Base-by-base conservation (phyloP, 805 yeast genomes). In the Zygosaccharomyces lentus region DNA sequence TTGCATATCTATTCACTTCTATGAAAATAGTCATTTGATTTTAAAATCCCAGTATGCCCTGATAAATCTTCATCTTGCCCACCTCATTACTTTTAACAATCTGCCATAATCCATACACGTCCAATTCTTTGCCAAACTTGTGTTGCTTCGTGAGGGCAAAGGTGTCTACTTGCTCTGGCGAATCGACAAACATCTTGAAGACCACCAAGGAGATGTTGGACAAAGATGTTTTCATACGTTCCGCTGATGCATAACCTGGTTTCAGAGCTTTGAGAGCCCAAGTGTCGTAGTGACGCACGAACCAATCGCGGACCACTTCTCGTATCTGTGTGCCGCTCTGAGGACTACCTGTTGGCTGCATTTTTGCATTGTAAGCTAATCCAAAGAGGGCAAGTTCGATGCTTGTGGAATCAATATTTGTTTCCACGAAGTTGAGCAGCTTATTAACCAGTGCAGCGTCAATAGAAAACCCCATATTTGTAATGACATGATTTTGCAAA, bases 351-450 rank as follows among this genome's bases (percentile, higher is more conserved):
- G 32, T 30, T 27, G 38, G 35, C 8, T 35, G 37, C 38, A 13
- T 26, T 25, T 45, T 55, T 59, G 59, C 58, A 44, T 65, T 60
- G 59, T 66, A 70, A 57, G 65, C 70, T 52, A 74, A 64, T 43
- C 88, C 88, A 30, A 80, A 57, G n/a, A 83, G 62, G 0, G 77
- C 80, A 42, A 76, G 55, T 53, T 81, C 88, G 35, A 81, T 73
- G 55, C 76, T 59, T 24, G 68, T 70, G 7, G 76, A 68, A 52
- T 79, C 84, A 43, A 80, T 74, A 57, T 81, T 82, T 37, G 76
- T 74, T 44, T 65, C 60, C 10, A 82, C 76, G 56, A 75, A 82
- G 50, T 80, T 80, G 51, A 83, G 68, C 0, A 81, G 72, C 55
- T 80, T 78, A 31, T 68, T 66, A 24, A 78, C 69, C 46, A 82